Evolutionary conservation across 2,329 filamentous ascomycete species (phyloP).

Genomic region (Sporothrix variecibatus): DNA sequence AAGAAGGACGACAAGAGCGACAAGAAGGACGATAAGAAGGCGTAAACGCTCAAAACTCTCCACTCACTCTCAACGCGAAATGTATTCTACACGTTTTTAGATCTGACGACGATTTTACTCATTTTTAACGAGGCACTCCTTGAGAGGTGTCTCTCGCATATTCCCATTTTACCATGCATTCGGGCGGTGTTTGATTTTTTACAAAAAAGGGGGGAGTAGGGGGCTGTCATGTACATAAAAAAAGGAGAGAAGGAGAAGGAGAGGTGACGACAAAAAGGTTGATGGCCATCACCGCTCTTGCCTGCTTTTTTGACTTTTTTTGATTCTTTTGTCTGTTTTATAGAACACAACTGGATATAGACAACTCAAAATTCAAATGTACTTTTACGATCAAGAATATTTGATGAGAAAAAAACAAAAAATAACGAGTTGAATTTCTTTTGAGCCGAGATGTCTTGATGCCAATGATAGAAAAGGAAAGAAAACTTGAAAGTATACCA

Average conservation of each 20-base stretch:
- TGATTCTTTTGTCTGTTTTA: not conserved
- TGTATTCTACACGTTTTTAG: not conserved
- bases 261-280: not conserved
- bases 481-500: not conserved
- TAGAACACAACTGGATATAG: constrained; percentile 8
- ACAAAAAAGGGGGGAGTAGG: not conserved
- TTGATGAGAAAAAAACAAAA: not conserved
- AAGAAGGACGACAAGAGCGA: constrained; percentile 10
- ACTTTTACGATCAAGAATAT: not conserved
- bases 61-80: constrained; percentile 12
- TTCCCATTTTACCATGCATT: constrained; percentile 21
- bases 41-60: not conserved
- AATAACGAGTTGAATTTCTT: not conserved
- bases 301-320: not conserved
- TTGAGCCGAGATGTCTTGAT: constrained; percentile 5
- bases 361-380: not conserved
- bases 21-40: not conserved
- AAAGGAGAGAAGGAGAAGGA: not conserved
- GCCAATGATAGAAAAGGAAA: not conserved
- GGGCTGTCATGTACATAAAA: constrained; percentile 2
- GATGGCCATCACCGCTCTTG: constrained; percentile 29
- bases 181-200: constrained; percentile 13
- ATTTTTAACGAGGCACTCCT: not conserved
- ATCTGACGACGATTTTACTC: not conserved
- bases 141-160: not conserved